Percentiles rank a stretch among this genome's conserved stretches.
These are phyloP conservation scores for Pichia sp. DNA, from an alignment of 1,139 yeast species.

Conservation along the genomic window DNA sequence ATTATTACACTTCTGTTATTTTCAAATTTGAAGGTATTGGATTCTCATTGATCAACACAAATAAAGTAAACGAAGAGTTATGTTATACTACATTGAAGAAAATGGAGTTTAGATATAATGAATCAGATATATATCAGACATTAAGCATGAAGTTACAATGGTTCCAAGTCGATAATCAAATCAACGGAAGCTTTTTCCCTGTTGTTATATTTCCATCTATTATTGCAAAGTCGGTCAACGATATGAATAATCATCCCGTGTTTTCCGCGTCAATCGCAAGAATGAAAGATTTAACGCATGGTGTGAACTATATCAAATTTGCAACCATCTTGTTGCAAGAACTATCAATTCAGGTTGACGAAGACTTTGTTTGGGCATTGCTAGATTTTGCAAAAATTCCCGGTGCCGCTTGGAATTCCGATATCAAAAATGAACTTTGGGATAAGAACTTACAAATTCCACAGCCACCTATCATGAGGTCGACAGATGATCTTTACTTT, in stretches of 20 bases:
- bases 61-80: constrained; percentile 53
- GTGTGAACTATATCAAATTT: constrained; percentile 82
- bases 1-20: constrained; percentile 51
- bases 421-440: constrained; percentile 46
- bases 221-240: constrained; percentile 76
- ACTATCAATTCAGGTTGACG: constrained; percentile 87
- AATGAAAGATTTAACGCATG: constrained; percentile 84
- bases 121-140: constrained; percentile 78
- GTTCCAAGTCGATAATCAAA: constrained; percentile 90
- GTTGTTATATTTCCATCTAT: constrained; percentile 88
- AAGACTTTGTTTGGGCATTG: constrained; percentile 79
- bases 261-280: constrained; percentile 77
- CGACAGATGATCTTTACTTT: constrained; percentile 70
- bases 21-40: constrained; percentile 84
- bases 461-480: constrained; percentile 52
- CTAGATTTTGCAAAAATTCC: constrained; percentile 68
- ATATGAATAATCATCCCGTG: constrained; percentile 84
- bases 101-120: constrained; percentile 70
- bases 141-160: constrained; percentile 78
- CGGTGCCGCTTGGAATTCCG: constrained; percentile 61
- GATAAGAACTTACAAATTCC: constrained; percentile 61
- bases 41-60: constrained; percentile 65
- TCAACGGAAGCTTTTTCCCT: constrained; percentile 84
- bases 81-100: constrained; percentile 79
- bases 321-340: constrained; percentile 87